A percentile compares a stretch with the other conserved stretches of the same genome.
These are phyloP conservation scores for Cutaneotrichosporon dermatis DNA, from an alignment of 1,284 basidiomycete genomes.

Conservation along the genomic window DNA sequence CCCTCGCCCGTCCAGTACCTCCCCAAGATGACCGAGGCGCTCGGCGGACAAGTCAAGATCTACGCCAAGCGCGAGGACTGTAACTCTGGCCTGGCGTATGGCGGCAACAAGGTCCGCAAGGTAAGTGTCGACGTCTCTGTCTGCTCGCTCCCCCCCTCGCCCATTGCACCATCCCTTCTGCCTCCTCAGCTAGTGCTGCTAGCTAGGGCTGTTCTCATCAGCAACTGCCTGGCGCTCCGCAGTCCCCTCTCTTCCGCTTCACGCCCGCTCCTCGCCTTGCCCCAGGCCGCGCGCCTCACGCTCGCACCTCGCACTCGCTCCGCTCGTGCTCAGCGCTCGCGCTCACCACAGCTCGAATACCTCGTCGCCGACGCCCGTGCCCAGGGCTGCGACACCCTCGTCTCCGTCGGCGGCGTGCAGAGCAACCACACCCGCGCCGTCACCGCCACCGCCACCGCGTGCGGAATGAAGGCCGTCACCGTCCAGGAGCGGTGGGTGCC, in stretches of 20 bases:
- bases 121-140: constrained; percentile 4
- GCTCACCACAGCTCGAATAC: constrained; percentile 30
- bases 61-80: constrained; percentile 38
- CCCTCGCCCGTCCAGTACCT: constrained; percentile 35
- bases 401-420: constrained; percentile 39
- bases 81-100: constrained; percentile 37
- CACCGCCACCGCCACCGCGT: constrained; percentile 13
- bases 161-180: too few species aligned
- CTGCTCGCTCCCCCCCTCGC: too few species aligned
- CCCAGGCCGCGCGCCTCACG: too few species aligned
- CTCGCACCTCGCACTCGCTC: too few species aligned
- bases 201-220: too few species aligned
- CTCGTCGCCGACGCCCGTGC: constrained; percentile 33
- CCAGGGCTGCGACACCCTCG: constrained; percentile 32
- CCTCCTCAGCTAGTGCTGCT: too few species aligned
- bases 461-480: constrained; percentile 24
- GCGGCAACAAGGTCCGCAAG: constrained; percentile 41
- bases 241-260: too few species aligned
- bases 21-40: constrained; percentile 23
- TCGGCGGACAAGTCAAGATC: constrained; percentile 31
- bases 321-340: too few species aligned
- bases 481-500: constrained; percentile 40
- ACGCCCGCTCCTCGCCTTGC: too few species aligned
- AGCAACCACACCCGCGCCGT: constrained; percentile 37
- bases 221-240: too few species aligned